Evolutionary conservation across 2,329 filamentous ascomycete species (phyloP).

Genomic region (Pyricularia pennisetigena): DNA sequence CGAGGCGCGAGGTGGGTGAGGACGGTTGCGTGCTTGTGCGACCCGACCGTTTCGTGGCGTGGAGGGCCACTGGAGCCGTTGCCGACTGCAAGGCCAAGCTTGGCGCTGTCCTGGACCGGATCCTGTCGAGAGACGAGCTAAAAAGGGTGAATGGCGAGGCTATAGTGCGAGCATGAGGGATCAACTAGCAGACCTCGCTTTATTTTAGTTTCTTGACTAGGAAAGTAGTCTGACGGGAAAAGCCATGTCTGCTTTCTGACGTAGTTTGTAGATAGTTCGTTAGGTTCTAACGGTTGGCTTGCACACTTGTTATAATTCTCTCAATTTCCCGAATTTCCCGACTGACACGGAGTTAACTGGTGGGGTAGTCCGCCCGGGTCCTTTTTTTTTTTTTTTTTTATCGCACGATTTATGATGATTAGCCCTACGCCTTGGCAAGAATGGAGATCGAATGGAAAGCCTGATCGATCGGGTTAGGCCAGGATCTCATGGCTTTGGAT

Average conservation of each 20-base stretch:
- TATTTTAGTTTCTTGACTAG: too few relatives aligned
- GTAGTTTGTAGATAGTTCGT: too few relatives aligned
- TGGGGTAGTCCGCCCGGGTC: neutral
- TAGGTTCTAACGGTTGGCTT: too few relatives aligned
- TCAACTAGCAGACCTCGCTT: too few relatives aligned
- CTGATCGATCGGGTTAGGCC: neutral
- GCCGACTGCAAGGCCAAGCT: slow-evolving; percentile 8
- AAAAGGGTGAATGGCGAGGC: too few relatives aligned
- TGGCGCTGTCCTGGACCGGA: slow-evolving; percentile 7
- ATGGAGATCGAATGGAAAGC: neutral
- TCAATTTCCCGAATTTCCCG: neutral
- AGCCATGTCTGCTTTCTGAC: too few relatives aligned
- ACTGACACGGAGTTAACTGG: neutral
- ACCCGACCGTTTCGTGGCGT: slow-evolving; percentile 49
- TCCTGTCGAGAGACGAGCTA: neutral
- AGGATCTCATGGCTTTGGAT: neutral
- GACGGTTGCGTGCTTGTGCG: slow-evolving; percentile 47
- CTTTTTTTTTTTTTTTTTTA: too few relatives aligned
- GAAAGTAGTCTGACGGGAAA: too few relatives aligned
- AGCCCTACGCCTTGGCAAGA: neutral
- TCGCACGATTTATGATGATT: neutral
- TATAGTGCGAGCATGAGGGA: too few relatives aligned
- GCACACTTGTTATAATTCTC: too few relatives aligned
- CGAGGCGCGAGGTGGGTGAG: slow-evolving; percentile 41
- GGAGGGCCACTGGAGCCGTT: slow-evolving; percentile 20